Evolutionary conservation across 2,329 filamentous ascomycete species (phyloP).

Genomic region (Pyricularia grisea): DNA sequence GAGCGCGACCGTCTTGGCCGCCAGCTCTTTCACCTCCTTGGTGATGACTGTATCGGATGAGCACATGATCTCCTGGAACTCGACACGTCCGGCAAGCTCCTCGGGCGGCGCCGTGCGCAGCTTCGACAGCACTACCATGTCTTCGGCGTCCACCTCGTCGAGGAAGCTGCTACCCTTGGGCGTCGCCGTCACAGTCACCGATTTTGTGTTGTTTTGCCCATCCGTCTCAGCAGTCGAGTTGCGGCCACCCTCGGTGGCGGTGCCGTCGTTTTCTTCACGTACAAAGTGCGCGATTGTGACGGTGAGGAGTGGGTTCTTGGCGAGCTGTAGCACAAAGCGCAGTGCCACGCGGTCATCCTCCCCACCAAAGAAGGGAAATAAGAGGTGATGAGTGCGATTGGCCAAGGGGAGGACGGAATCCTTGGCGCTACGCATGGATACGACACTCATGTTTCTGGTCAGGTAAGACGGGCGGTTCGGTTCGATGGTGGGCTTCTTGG

Average conservation of each 20-base stretch:
- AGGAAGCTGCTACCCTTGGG: constrained; percentile 8
- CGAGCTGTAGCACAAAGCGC: constrained; percentile 73
- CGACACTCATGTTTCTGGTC: constrained; percentile 38
- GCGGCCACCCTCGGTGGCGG: background rate
- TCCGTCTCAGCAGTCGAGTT: background rate
- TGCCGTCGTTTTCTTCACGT: constrained; percentile 8
- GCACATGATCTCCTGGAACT: constrained; percentile 40
- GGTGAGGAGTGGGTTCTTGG: constrained; percentile 67
- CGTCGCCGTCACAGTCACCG: background rate
- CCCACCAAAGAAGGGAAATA: constrained; percentile 80
- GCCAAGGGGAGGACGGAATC: constrained; percentile 47
- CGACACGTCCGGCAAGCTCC: constrained; percentile 23
- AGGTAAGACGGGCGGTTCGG: constrained; percentile 26
- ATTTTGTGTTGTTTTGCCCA: background rate
- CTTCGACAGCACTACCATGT: constrained; percentile 21
- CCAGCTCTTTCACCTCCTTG: constrained; percentile 38
- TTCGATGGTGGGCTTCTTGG: constrained; percentile 9
- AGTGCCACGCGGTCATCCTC: constrained; percentile 74
- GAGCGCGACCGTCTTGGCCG: constrained; percentile 41
- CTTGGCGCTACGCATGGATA: constrained; percentile 48
- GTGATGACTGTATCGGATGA: constrained; percentile 26
- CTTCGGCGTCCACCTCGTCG: constrained; percentile 12
- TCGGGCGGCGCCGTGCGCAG: constrained; percentile 22
- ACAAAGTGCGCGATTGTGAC: constrained; percentile 62
- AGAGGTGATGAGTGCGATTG: constrained; percentile 71